Evolutionary conservation across 177 flowering plant species (phyloP).

Genomic region (Vitis hybrid): DNA sequence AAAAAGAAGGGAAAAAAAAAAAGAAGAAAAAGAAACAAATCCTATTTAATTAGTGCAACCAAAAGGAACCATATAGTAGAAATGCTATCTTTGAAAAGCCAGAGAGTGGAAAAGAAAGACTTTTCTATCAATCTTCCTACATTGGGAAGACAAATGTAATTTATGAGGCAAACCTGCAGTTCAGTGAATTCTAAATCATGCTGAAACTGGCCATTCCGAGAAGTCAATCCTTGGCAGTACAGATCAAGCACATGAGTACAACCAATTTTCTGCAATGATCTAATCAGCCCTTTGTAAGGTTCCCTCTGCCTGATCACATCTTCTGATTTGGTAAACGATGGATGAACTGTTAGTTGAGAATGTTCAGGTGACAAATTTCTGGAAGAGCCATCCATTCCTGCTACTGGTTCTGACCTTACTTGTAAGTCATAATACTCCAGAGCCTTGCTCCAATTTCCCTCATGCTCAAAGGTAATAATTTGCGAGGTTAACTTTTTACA

Average conservation of each 20-base stretch:
- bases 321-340: constrained; percentile 16
- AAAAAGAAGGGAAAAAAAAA: background rate
- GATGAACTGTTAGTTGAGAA: constrained; percentile 19
- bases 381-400: constrained; percentile 22
- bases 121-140: background rate
- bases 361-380: constrained; percentile 20
- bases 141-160: background rate
- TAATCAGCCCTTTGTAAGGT: constrained; percentile 78
- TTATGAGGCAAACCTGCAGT: constrained; percentile 66
- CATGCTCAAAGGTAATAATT: constrained; percentile 85
- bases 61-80: background rate
- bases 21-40: too few species aligned
- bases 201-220: constrained; percentile 58
- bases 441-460: constrained; percentile 96
- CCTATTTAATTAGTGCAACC: too few species aligned
- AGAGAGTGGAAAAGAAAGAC: background rate
- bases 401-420: constrained; percentile 51
- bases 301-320: constrained; percentile 38
- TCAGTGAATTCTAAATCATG: constrained; percentile 79
- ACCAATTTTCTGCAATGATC: constrained; percentile 90
- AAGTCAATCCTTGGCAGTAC: constrained; percentile 86
- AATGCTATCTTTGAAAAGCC: background rate
- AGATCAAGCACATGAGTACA: constrained; percentile 81
- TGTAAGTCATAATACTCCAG: constrained; percentile 92
- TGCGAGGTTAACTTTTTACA: constrained; percentile 75